Percentiles rank a stretch among this genome's conserved stretches.
Conservation (phyloP, 805 yeast genomes). For the Groenewaldozyma tartarivorans region DNA sequence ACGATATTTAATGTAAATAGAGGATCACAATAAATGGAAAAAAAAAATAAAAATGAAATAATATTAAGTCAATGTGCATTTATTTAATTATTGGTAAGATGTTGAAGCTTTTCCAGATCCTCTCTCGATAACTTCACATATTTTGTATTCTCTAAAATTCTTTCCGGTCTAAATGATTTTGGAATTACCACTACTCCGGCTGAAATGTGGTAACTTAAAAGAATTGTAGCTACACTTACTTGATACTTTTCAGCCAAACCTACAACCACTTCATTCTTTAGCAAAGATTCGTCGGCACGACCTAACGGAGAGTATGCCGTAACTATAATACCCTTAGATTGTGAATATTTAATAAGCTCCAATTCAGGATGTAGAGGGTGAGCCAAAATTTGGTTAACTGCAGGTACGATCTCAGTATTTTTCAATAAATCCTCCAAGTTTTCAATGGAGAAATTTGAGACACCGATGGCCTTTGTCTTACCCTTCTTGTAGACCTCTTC, state of each 20-base stretch:
- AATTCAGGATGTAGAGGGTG: slow-evolving; percentile 60
- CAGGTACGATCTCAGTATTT: slow-evolving; percentile 48
- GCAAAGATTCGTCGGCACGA: slow-evolving; percentile 37
- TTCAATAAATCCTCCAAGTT: slow-evolving; percentile 42
- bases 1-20: no score
- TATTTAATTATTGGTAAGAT: slow-evolving; percentile 23
- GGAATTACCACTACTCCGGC: slow-evolving; percentile 54
- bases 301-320: slow-evolving; percentile 79
- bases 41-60: no score
- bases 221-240: slow-evolving; percentile 13
- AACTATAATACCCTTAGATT: slow-evolving; percentile 41
- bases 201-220: slow-evolving; percentile 14
- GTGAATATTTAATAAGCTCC: slow-evolving; percentile 45
- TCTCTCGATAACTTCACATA: slow-evolving; percentile 31
- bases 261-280: slow-evolving; percentile 42
- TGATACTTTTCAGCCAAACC: slow-evolving; percentile 40
- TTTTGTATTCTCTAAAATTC: slow-evolving; percentile 40
- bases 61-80: no score
- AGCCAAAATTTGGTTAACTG: slow-evolving; percentile 63
- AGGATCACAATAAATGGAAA: no score
- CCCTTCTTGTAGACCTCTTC: slow-evolving; percentile 37
- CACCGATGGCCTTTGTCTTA: slow-evolving; percentile 58
- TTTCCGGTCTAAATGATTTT: slow-evolving; percentile 58
- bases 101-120: slow-evolving; percentile 31
- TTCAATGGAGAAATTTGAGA: slow-evolving; percentile 56